Percentiles rank a stretch among this genome's conserved stretches.
Evolutionary conservation across 306 rosid genomes (phyloP).

Genomic region (Rosa persica): DNA sequence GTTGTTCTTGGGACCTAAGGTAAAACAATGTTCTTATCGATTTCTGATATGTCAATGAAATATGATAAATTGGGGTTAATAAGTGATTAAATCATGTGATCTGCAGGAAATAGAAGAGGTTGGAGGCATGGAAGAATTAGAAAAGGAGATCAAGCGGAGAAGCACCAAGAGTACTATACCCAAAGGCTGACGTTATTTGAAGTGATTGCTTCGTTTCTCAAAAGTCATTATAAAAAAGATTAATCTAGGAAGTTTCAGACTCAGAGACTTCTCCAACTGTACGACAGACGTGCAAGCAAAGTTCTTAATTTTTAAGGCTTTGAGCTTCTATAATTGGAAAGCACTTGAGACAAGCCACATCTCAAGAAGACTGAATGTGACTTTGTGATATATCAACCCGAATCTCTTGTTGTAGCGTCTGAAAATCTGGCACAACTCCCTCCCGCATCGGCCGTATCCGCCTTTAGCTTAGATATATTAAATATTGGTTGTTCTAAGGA

Average conservation of each 20-base stretch:
- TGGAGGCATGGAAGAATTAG: conserved; percentile 67
- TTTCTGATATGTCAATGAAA: background rate
- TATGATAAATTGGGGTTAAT: background rate
- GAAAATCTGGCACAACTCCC: too few relatives aligned
- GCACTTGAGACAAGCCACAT: background rate
- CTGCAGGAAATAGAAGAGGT: conserved; percentile 75
- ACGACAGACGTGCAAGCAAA: conserved; percentile 10
- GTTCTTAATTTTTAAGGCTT: background rate
- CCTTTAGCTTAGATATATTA: too few relatives aligned
- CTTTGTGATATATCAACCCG: background rate
- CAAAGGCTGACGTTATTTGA: conserved; percentile 2
- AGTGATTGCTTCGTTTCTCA: conserved; percentile 1
- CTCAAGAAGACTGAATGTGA: background rate
- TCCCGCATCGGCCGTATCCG: too few relatives aligned
- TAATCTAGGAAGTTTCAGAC: background rate
- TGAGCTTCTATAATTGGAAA: background rate
- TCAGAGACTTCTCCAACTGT: background rate
- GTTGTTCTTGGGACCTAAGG: conserved; percentile 86
- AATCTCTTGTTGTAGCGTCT: background rate
- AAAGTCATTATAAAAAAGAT: background rate
- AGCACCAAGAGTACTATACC: conserved; percentile 1
- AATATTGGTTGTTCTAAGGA: too few relatives aligned
- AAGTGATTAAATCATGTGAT: background rate
- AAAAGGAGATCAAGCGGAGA: conserved; percentile 57
- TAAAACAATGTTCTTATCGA: conserved; percentile 2